Evolutionary conservation across 164 flowering plant species (phyloP).

Genomic region (Liquidambar formosana): DNA sequence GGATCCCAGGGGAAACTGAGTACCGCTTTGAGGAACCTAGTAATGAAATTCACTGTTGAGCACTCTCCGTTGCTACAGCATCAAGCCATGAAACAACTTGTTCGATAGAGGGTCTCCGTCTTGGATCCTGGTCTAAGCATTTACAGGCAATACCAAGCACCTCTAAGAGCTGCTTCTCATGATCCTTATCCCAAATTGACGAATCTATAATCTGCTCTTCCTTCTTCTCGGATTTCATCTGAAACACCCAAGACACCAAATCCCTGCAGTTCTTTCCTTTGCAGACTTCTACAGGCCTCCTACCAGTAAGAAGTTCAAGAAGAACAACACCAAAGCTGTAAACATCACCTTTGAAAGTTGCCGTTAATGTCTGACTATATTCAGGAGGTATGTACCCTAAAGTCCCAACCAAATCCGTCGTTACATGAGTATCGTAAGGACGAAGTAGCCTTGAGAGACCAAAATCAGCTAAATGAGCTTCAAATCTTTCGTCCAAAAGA

Average conservation of each 20-base stretch:
- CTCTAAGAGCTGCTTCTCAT: constrained; percentile 52
- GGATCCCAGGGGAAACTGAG: background rate
- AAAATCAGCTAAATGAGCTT: constrained; percentile 88
- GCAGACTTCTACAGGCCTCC: constrained; percentile 76
- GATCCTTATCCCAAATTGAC: constrained; percentile 43
- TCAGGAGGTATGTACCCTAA: constrained; percentile 90
- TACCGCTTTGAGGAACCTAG: background rate
- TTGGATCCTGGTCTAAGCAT: constrained; percentile 64
- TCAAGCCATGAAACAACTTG: constrained; percentile 72
- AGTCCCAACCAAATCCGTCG: constrained; percentile 86
- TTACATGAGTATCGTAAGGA: constrained; percentile 87
- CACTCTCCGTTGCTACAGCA: constrained; percentile 26
- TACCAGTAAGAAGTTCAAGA: constrained; percentile 76
- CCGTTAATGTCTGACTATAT: constrained; percentile 68
- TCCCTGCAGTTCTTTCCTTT: constrained; percentile 67
- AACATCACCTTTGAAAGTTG: constrained; percentile 82
- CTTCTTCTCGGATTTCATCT: constrained; percentile 55
- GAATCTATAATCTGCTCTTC: constrained; percentile 59
- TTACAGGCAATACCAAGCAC: constrained; percentile 66
- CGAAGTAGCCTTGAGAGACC: constrained; percentile 70
- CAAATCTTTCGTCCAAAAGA: constrained; percentile 65
- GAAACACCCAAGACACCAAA: constrained; percentile 78
- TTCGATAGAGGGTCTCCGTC: constrained; percentile 65
- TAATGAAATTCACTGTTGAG: constrained; percentile 15
- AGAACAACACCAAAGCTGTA: constrained; percentile 89